Evolutionary conservation across 2,329 filamentous ascomycete species (phyloP).

Genomic region (Diaporthe helianthi): DNA sequence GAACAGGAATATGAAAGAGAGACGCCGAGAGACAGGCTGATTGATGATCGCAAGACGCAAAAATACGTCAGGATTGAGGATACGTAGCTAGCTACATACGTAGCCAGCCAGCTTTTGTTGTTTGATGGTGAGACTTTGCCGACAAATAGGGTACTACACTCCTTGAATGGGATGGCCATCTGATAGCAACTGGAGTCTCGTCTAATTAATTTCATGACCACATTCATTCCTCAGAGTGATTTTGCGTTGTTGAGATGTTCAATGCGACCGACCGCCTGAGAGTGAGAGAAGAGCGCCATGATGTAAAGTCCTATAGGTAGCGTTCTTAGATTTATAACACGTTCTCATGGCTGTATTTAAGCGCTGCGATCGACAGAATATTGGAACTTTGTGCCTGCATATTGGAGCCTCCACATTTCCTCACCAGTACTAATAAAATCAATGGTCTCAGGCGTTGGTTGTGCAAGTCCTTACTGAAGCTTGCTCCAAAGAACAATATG

Average conservation of each 20-base stretch:
- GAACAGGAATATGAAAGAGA: conserved; percentile 1
- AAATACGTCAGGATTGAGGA: conserved; percentile 20
- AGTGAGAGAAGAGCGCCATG: no score
- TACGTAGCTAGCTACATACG: not conserved
- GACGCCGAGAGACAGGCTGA: conserved; percentile 1
- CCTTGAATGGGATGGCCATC: conserved; percentile 30
- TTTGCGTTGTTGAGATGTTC: not conserved
- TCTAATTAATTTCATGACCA: not conserved
- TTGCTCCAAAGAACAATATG: not conserved
- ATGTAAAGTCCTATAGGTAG: not conserved
- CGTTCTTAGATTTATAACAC: no score
- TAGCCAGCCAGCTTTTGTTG: conserved; percentile 7
- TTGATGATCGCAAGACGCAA: conserved; percentile 32
- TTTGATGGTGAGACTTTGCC: conserved; percentile 19
- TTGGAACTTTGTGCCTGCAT: not conserved
- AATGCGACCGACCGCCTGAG: no score
- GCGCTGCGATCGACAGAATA: no score
- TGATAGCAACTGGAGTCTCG: conserved; percentile 31
- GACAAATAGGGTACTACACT: conserved; percentile 25
- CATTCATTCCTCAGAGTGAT: not conserved
- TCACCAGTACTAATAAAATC: not conserved
- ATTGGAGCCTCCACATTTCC: not conserved
- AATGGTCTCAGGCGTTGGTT: not conserved
- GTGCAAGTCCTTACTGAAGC: not conserved
- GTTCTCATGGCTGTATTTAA: no score